Evolutionary conservation across 352 stramenopile species (phyloP).

Genomic region (Blastocystis sp.): DNA sequence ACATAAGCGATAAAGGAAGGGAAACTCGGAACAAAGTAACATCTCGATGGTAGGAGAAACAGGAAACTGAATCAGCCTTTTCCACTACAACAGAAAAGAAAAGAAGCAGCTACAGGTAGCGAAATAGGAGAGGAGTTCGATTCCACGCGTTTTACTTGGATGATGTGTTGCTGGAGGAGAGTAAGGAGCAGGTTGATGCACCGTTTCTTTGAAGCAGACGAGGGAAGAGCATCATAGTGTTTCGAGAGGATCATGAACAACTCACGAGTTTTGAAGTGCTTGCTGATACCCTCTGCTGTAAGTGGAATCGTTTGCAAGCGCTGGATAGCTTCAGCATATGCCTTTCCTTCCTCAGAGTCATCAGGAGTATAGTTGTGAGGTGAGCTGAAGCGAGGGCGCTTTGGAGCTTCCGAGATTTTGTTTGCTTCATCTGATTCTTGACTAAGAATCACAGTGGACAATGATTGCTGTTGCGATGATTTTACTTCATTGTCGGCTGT

Average conservation of each 20-base stretch:
- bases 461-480: not conserved
- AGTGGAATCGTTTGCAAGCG: not conserved
- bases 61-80: not conserved
- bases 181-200: not conserved
- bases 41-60: slow-evolving; percentile 22
- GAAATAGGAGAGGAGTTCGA: not conserved
- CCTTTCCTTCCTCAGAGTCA: not conserved
- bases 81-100: not conserved
- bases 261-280: not conserved
- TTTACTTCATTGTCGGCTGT: not conserved
- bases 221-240: not conserved
- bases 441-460: not conserved
- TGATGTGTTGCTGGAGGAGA: not conserved
- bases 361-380: no score
- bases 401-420: not conserved
- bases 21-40: slow-evolving; percentile 11
- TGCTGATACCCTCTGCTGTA: not conserved
- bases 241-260: not conserved
- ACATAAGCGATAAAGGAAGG: slow-evolving; percentile 1
- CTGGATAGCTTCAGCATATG: not conserved
- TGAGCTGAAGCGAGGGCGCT: no score
- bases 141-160: not conserved
- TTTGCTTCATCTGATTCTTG: not conserved
- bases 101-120: not conserved
- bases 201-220: not conserved